Evolutionary conservation across 345 rosid genomes (phyloP).

Genomic region (Anacardium occidentale): DNA sequence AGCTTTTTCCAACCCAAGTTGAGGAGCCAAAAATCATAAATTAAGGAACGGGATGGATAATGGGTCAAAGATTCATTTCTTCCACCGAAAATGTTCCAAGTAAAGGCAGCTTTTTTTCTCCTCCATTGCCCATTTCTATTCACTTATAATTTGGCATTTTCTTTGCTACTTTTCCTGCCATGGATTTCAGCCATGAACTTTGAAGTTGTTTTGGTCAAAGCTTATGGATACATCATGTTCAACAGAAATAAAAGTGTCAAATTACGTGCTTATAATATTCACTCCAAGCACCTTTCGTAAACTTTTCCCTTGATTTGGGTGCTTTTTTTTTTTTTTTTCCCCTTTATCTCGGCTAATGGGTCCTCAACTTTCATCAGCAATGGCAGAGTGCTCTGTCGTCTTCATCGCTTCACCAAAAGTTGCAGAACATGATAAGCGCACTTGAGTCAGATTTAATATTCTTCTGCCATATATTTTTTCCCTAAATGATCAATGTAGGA

Average conservation of each 20-base stretch:
- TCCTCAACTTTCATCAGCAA: not conserved
- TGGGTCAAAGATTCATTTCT: constrained; percentile 3
- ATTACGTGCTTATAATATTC: constrained; percentile 17
- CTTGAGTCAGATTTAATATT: not conserved
- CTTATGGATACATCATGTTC: not conserved
- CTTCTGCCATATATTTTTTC: not conserved
- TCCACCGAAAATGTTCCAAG: not conserved
- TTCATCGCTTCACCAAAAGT: not conserved
- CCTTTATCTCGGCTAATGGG: not conserved
- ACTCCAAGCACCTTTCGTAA: not conserved
- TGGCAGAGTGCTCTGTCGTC: not conserved
- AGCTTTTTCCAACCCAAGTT: not conserved
- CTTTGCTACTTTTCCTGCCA: not conserved
- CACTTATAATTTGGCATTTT: not conserved
- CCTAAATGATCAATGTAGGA: no score
- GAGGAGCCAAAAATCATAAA: not conserved
- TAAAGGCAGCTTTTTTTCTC: constrained; percentile 6
- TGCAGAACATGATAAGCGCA: not conserved
- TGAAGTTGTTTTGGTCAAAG: constrained; percentile 26
- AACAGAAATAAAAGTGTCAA: not conserved
- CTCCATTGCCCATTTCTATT: not conserved
- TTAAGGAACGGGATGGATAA: not conserved
- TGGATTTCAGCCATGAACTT: not conserved
- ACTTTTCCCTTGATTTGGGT: constrained; percentile 16
- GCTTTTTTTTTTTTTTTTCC: no score